Conservation (phyloP, 2,329 filamentous ascomycete species). For the Ceratocystis harringtonii region DNA sequence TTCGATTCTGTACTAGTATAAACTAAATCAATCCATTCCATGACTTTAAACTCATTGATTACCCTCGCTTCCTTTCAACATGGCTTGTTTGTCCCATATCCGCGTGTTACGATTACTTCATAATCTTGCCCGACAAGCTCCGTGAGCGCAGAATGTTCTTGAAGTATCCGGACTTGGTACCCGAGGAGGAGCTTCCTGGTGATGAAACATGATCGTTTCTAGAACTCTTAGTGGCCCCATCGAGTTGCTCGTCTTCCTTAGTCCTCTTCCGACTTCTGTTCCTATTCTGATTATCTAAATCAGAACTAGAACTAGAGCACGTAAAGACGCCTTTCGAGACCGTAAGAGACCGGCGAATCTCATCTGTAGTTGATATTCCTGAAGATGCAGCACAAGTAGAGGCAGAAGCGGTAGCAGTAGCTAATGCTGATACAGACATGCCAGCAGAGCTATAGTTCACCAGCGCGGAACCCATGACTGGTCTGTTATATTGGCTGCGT, state of each 20-base stretch:
- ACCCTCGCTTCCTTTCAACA: too few relatives aligned
- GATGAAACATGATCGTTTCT: conserved; percentile 2
- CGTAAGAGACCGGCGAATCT: conserved; percentile 12
- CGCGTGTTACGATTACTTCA: not conserved
- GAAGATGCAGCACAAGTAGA: not conserved
- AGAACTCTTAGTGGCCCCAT: not conserved
- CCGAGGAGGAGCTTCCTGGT: not conserved
- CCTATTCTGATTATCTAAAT: not conserved
- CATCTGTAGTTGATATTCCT: conserved; percentile 12
- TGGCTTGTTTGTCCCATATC: not conserved
- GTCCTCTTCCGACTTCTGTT: not conserved
- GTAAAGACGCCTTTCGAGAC: not conserved
- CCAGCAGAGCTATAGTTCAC: not conserved
- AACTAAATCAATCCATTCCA: not conserved
- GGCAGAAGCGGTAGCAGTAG: not conserved
- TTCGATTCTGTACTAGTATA: conserved; percentile 13
- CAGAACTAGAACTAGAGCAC: not conserved
- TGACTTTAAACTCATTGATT: not conserved
- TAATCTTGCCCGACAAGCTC: not conserved
- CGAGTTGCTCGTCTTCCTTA: not conserved
- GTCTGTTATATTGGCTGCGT: conserved; percentile 20
- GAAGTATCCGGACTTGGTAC: conserved; percentile 4
- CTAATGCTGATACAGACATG: not conserved
- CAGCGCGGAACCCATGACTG: conserved; percentile 19
- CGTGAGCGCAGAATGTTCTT: not conserved